Percentiles rank a stretch among this genome's conserved stretches.
phyloP scores from a whole-genome alignment of 2,329 filamentous ascomycete genomes.

The Curvularia verruculosa region DNA sequence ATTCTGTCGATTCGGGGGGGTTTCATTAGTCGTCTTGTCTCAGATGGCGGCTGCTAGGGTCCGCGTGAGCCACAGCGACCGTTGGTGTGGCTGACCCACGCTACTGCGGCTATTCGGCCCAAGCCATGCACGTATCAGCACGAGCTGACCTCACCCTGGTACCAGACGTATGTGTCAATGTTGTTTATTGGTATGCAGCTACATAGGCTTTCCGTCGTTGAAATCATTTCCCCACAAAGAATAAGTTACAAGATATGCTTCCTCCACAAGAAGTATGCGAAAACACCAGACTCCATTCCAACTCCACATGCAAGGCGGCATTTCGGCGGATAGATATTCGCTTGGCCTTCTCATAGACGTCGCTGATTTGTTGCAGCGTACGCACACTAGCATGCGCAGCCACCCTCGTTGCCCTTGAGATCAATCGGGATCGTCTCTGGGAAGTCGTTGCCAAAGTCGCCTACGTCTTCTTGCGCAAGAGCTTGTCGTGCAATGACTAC shows the following conservation, averaged over 20 bases:
- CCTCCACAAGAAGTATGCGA: constrained; percentile 26
- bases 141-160: background rate
- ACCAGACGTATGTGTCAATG: constrained; percentile 8
- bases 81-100: constrained; percentile 24
- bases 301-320: constrained; percentile 26
- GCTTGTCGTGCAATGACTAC: constrained; percentile 95
- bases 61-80: constrained; percentile 19
- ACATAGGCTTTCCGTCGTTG: constrained; percentile 17
- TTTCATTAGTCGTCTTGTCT: constrained; percentile 19
- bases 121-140: constrained; percentile 2
- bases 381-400: constrained; percentile 77
- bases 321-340: constrained; percentile 8
- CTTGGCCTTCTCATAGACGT: constrained; percentile 7
- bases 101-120: constrained; percentile 14
- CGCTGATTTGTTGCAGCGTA: constrained; percentile 12
- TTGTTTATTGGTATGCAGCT: constrained; percentile 23
- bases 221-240: constrained; percentile 8
- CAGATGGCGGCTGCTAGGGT: constrained; percentile 14
- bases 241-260: constrained; percentile 23
- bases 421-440: constrained; percentile 98
- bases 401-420: constrained; percentile 89
- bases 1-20: constrained; percentile 11
- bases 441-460: constrained; percentile 97
- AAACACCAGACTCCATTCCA: constrained; percentile 38
- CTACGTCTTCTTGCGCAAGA: constrained; percentile 93